Evolutionary conservation across 768 basidiomycete species (phyloP).

Genomic region (Rhodotorula babjevae): DNA sequence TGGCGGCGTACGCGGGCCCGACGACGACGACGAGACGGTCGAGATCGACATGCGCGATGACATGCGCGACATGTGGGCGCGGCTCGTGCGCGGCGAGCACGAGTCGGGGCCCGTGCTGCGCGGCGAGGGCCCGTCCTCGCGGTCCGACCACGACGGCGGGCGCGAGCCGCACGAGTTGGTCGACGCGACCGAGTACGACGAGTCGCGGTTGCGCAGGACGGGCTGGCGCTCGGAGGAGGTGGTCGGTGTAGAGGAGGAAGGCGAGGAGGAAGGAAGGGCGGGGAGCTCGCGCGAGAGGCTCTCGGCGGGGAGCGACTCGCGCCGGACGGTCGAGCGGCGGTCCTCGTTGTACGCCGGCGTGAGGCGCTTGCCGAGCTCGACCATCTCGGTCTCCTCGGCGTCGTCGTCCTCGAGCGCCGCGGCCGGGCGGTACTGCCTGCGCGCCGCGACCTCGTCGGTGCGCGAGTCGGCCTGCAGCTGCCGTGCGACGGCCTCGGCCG

Average conservation of each 20-base stretch:
- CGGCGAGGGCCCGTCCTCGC: conserved; percentile 1
- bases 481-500: neutral
- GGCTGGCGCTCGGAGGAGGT: neutral
- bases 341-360: conserved; percentile 1
- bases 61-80: neutral
- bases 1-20: neutral
- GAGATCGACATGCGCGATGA: conserved; percentile 9
- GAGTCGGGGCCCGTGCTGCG: neutral
- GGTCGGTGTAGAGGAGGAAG: neutral
- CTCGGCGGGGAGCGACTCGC: neutral
- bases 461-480: neutral
- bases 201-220: neutral
- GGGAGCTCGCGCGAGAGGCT: neutral
- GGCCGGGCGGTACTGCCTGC: conserved; percentile 8
- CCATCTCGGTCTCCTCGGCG: neutral
- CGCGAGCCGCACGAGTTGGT: conserved; percentile 5
- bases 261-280: neutral
- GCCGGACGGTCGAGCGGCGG: neutral
- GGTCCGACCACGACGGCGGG: neutral
- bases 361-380: conserved; percentile 4
- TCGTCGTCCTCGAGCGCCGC: neutral
- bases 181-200: conserved; percentile 2
- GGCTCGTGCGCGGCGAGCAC: neutral
- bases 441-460: conserved; percentile 13
- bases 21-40: conserved; percentile 5